Evolutionary conservation across 2,329 filamentous ascomycete genomes (phyloP).

Genomic region (Xylariaceae sp.): DNA sequence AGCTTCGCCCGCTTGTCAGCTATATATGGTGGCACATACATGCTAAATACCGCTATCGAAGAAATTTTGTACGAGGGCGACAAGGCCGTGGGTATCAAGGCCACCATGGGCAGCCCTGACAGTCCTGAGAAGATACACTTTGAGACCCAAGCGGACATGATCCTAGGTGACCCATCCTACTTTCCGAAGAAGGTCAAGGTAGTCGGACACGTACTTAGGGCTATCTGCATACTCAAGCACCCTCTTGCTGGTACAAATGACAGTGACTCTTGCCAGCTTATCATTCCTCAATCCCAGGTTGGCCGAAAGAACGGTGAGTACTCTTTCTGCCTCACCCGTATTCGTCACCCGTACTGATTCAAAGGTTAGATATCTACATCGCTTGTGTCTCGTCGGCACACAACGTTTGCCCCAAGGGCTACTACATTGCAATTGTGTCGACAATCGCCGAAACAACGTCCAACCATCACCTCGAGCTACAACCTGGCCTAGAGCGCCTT

Average conservation of each 20-base stretch:
- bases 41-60: slow-evolving; percentile 93
- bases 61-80: slow-evolving; percentile 78
- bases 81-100: slow-evolving; percentile 94
- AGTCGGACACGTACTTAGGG: slow-evolving; percentile 84
- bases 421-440: slow-evolving; percentile 97
- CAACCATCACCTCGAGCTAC: slow-evolving; percentile 94
- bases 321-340: background rate
- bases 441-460: slow-evolving; percentile 88
- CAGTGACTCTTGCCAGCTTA: slow-evolving; percentile 85
- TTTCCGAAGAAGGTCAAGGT: slow-evolving; percentile 86
- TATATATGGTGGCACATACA: slow-evolving; percentile 98
- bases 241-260: slow-evolving; percentile 85
- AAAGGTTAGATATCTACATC: slow-evolving; percentile 65
- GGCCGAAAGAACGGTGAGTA: slow-evolving; percentile 85
- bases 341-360: slow-evolving; percentile 9
- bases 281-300: slow-evolving; percentile 96
- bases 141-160: slow-evolving; percentile 91
- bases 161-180: slow-evolving; percentile 94
- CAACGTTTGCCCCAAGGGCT: slow-evolving; percentile 97
- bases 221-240: slow-evolving; percentile 96
- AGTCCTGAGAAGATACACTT: slow-evolving; percentile 72
- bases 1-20: slow-evolving; percentile 95
- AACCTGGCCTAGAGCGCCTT: slow-evolving; percentile 85
- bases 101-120: slow-evolving; percentile 86
- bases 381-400: slow-evolving; percentile 92